phyloP scores from a whole-genome alignment of 495 filamentous ascomycete species.

The Aspergillus ostianus region DNA sequence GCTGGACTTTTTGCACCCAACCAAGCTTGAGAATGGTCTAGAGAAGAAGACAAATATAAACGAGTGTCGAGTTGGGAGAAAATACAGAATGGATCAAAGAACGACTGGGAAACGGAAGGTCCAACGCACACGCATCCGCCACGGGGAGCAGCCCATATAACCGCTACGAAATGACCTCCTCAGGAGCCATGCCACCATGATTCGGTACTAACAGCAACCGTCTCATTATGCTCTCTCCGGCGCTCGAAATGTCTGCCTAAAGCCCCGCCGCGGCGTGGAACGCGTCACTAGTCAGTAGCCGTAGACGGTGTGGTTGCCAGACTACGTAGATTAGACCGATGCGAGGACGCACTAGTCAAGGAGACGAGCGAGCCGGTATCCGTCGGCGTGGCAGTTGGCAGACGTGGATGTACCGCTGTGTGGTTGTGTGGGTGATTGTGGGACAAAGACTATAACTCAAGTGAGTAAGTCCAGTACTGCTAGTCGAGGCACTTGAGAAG shows the following conservation, averaged over 20 bases:
- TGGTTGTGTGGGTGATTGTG: not conserved
- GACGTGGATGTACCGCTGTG: too few species aligned
- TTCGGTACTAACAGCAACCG: slow-evolving; percentile 4
- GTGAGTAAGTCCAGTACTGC: too few species aligned
- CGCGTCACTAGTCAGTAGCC: slow-evolving; percentile 2
- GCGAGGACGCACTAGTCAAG: not conserved
- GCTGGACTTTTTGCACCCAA: not conserved
- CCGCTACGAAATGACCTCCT: slow-evolving; percentile 1
- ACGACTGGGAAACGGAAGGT: not conserved
- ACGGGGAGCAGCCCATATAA: not conserved
- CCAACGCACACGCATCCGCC: not conserved
- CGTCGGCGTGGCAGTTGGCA: not conserved
- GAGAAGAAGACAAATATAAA: not conserved
- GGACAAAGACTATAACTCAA: not conserved
- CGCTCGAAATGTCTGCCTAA: not conserved
- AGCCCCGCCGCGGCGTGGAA: slow-evolving; percentile 8
- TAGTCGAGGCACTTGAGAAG: not conserved
- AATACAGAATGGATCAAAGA: not conserved
- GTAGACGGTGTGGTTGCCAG: too few species aligned
- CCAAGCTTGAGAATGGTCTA: not conserved
- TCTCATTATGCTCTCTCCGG: slow-evolving; percentile 1
- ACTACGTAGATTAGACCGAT: not conserved
- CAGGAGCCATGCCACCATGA: not conserved
- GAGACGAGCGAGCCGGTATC: not conserved
- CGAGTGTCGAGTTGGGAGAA: not conserved